Evolutionary conservation across 129 eudicot genomes (phyloP).

Genomic region (Apium graveolens): DNA sequence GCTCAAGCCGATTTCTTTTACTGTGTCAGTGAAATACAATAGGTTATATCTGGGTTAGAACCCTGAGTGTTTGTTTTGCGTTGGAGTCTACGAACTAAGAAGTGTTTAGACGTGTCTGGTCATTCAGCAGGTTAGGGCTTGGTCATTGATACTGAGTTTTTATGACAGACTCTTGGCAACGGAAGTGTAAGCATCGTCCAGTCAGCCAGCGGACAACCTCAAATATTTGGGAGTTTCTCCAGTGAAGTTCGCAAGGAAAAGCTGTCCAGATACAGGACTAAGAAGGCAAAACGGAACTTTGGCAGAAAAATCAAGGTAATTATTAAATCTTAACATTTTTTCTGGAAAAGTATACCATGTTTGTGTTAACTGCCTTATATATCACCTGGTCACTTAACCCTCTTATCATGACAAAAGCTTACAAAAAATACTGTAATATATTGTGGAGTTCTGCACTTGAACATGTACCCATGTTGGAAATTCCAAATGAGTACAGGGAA

Average conservation of each 20-base stretch:
- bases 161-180: slow-evolving; percentile 75
- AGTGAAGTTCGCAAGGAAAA: slow-evolving; percentile 74
- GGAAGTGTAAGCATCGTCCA: slow-evolving; percentile 49
- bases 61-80: slow-evolving; percentile 13
- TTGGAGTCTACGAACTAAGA: slow-evolving; percentile 30
- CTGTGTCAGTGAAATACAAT: not conserved
- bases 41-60: slow-evolving; percentile 5
- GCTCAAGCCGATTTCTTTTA: not conserved
- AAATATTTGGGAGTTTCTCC: slow-evolving; percentile 27
- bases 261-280: slow-evolving; percentile 93
- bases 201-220: slow-evolving; percentile 52
- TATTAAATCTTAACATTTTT: not conserved
- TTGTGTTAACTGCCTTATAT: not conserved
- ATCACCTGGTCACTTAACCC: not conserved
- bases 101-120: slow-evolving; percentile 42
- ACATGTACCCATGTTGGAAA: not conserved
- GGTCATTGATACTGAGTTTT: slow-evolving; percentile 61
- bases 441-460: not conserved
- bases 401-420: not conserved
- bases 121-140: slow-evolving; percentile 43
- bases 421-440: not conserved
- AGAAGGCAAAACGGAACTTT: slow-evolving; percentile 87
- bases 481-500: not conserved
- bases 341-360: not conserved
- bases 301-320: slow-evolving; percentile 71